Evolutionary conservation across 257 asterid genomes (phyloP), one percentile per base, ranked within the genome.

Genomic region (Verbascum thapsus): DNA sequence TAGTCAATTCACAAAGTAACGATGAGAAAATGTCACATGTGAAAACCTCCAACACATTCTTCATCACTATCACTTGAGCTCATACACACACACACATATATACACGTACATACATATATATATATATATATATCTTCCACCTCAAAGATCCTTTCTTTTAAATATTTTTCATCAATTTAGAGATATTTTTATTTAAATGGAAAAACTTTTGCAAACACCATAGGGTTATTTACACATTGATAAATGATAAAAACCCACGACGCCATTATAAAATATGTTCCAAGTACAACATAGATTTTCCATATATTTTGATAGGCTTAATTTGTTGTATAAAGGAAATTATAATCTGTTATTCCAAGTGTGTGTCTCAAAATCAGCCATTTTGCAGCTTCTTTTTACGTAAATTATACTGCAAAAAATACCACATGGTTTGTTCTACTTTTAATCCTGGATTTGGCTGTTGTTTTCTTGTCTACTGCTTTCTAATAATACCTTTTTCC

Each of bases 1-100:
- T 63, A 11, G n/a, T 54, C 37, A 26, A 43, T 7, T 13, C 19
- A 9, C n/a, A 11, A 48, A 48, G 19, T 5, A 0, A 10, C 7
- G 26, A n/a, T 40, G 9, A 11, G 40, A 48, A 39, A 15, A n/a
- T 30, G 54, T 45, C 8, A 8, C 3, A 34, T 26, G 43, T 39
- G 42, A 47, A 23, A 65, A 11, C 63, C 64, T 39, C 61, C 60
- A 68, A 63, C 69, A 71, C 67, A 71, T 66, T 66, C 66, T 63
- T n/a, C 43, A 67, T 52, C 63, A 18, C 49, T 8, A 39, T 57
- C 48, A 18, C n/a, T n/a, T n/a, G n/a, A n/a, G n/a, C n/a, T n/a
- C n/a, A n/a, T n/a, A n/a, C n/a, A n/a, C n/a, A n/a, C n/a, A n/a
- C n/a, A n/a, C n/a, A n/a, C n/a, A n/a, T n/a, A n/a, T n/a, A n/a